Evolutionary conservation across 2,329 filamentous ascomycete species (phyloP).

Genomic region (Cladosporium phlei): DNA sequence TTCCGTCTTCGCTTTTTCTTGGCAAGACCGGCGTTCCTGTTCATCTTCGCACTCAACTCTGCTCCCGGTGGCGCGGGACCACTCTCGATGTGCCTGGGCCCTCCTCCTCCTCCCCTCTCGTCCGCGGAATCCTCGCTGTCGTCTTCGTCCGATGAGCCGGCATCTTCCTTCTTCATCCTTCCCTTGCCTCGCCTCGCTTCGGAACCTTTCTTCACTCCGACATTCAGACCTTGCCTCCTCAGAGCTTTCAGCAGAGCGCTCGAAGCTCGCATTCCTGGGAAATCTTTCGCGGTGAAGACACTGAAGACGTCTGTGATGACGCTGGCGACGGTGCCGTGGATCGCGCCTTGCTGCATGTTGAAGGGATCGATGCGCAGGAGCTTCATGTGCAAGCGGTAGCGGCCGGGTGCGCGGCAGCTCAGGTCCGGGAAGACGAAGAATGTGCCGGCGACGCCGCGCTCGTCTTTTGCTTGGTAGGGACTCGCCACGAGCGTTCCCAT

Average conservation of each 20-base stretch:
- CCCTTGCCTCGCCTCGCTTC: conserved; percentile 45
- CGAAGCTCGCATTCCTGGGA: conserved; percentile 76
- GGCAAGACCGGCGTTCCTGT: conserved; percentile 1
- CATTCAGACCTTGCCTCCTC: conserved; percentile 75
- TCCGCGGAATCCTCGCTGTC: conserved; percentile 51
- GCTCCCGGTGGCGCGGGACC: conserved; percentile 2
- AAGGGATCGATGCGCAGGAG: conserved; percentile 66
- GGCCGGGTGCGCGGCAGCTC: conserved; percentile 70
- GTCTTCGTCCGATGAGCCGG: conserved; percentile 56
- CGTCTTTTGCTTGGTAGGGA: conserved; percentile 71
- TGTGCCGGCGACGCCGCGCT: conserved; percentile 66
- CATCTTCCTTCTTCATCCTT: conserved; percentile 31
- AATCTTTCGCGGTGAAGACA: conserved; percentile 80
- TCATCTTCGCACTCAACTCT: conserved; percentile 12
- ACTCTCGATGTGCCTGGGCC: background rate
- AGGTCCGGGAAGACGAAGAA: conserved; percentile 85
- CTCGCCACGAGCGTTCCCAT: conserved; percentile 77
- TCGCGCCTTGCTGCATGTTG: conserved; percentile 50
- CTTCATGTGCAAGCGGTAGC: conserved; percentile 69
- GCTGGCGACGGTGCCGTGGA: conserved; percentile 46
- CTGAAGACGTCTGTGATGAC: conserved; percentile 68
- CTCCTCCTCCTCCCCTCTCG: conserved; percentile 3
- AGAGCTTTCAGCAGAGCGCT: conserved; percentile 68
- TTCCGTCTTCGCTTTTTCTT: conserved; percentile 17
- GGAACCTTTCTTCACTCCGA: conserved; percentile 82